Base-by-base conservation (phyloP, 805 yeast genomes). In the Torulaspora indica region DNA sequence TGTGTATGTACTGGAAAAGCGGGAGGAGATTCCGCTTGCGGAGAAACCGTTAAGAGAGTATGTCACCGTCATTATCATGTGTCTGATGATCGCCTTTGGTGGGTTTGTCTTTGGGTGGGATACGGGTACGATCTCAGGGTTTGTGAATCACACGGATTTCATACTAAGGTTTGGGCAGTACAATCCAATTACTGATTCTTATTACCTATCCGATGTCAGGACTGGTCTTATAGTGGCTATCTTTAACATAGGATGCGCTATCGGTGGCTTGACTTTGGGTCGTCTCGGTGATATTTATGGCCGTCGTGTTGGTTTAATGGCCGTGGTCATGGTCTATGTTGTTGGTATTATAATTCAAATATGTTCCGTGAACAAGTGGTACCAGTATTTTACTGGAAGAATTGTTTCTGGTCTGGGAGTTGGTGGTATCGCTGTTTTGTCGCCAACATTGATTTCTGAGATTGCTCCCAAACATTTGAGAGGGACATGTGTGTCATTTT, bases 61-160 rank as follows among this genome's bases (percentile, higher is more conserved):
- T 46, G 12, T 55, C 13, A 43, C 53, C 8, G 62, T 64, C 20
- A 51, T 64, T 20, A 59, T 64, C 53, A 81, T 81, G 37, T 55
- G 60, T 51, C 37, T 55, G 20, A 53, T 57, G 57, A 56, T 57
- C 43, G 58, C 61, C 20, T 57, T 57, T 42, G 61, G 61, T 47
- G 61, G 61, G 29, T 76, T 79, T 78, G 82, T 81, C 38, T 82
- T 80, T 55, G 88, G 88, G 52, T 82, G 82, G 75, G 88, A 82
- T 67, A 82, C 87, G 27, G 88, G 88, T 71, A 81, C 87, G 51
- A 79, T 82, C 59, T 78, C 85, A n/a, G 87, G 87, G 50, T 79
- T 82, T 56, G 82, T 82, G 44, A 76, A 78, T 59, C 63, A 62
- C 58, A 54, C 75, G 14, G 83, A 81, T 58, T 82, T 76, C 68